These are phyloP conservation scores for Paraurostyla sp. DNA, from an alignment of 73 alveolate genomes.

Conservation along the genomic window DNA sequence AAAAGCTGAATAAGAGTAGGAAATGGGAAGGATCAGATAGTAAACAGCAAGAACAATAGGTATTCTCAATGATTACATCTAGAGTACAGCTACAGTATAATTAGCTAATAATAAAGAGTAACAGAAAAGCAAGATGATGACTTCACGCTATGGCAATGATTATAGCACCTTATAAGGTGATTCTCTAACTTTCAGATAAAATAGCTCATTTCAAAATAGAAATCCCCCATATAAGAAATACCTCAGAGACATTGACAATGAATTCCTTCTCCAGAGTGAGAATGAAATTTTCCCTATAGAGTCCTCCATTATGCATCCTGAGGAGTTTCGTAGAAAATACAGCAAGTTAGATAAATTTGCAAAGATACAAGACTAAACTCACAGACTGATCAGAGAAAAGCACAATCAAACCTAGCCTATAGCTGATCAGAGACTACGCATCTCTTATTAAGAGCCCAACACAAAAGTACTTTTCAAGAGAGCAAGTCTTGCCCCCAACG, in stretches of 20 bases:
- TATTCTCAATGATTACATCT: neutral
- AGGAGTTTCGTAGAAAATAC: neutral
- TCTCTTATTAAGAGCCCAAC: no score
- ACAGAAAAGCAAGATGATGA: no score
- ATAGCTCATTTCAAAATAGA: neutral
- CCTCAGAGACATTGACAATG: slow-evolving; percentile 4
- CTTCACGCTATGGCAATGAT: no score
- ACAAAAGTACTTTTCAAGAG: no score
- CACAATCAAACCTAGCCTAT: no score
- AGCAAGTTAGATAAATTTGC: neutral
- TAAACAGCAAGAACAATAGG: neutral
- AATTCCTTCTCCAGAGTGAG: neutral
- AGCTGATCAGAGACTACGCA: no score
- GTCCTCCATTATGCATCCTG: neutral
- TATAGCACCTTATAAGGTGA: neutral
- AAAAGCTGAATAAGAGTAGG: neutral
- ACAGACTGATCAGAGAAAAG: no score
- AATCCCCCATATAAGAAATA: neutral
- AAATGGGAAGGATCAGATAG: neutral
- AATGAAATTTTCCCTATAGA: slow-evolving; percentile 12
- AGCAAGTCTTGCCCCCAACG: no score
- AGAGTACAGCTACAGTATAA: neutral
- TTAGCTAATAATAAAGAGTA: no score
- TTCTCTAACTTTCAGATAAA: neutral
- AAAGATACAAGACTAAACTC: neutral